A percentile compares a stretch with the other conserved stretches of the same genome.
Evolutionary conservation across 192 early-diverging fungal species (phyloP).

Genomic region (Rhizophagus sp.): DNA sequence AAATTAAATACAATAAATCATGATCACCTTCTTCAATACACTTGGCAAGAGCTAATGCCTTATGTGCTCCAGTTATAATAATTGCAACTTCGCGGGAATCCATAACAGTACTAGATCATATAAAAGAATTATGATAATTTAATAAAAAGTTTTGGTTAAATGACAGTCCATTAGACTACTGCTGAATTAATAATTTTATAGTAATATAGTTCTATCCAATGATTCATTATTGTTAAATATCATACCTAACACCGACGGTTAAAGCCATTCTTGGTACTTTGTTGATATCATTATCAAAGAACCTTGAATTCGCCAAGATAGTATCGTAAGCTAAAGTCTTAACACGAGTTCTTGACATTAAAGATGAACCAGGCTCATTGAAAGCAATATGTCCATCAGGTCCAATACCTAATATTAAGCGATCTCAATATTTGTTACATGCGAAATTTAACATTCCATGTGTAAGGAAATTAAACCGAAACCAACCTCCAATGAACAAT

Average conservation of each 20-base stretch:
- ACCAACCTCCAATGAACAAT: constrained; percentile 76
- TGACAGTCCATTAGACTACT: too few species aligned
- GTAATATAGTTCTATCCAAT: too few species aligned
- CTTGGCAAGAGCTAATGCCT: constrained; percentile 80
- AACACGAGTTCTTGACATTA: constrained; percentile 78
- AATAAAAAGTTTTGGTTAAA: too few species aligned
- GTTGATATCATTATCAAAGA: constrained; percentile 81
- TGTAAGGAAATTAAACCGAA: background rate
- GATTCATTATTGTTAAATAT: too few species aligned
- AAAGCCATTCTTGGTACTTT: constrained; percentile 86
- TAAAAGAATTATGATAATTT: background rate
- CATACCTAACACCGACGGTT: constrained; percentile 80
- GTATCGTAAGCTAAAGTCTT: constrained; percentile 90
- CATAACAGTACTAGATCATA: constrained; percentile 71
- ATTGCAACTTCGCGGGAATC: constrained; percentile 82
- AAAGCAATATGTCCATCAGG: constrained; percentile 93
- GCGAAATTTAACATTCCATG: background rate
- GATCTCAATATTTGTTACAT: background rate
- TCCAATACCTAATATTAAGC: constrained; percentile 57
- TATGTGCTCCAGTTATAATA: constrained; percentile 86
- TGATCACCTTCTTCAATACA: constrained; percentile 67
- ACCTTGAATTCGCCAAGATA: constrained; percentile 83
- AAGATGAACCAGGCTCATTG: constrained; percentile 86
- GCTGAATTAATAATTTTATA: too few species aligned
- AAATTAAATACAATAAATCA: constrained; percentile 28